These are phyloP conservation scores for Arabidopsis arenosa DNA, from an alignment of 345 rosid genomes.

Conservation along the genomic window DNA sequence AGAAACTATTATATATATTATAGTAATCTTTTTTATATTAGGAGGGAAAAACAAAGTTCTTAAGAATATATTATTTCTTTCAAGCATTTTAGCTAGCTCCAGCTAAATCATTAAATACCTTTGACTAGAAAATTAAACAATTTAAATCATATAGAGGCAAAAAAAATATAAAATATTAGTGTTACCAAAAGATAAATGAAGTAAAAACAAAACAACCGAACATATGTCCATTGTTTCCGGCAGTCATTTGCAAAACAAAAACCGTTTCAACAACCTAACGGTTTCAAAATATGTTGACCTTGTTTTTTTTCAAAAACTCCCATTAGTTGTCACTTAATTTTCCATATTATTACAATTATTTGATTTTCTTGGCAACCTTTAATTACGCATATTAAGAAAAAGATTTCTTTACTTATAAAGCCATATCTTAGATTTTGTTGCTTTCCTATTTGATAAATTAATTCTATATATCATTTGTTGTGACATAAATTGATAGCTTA, in stretches of 20 bases:
- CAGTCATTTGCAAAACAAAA: constrained; percentile 38
- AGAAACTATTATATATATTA: background rate
- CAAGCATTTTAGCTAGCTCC: background rate
- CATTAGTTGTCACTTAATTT: background rate
- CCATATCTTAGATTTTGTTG: constrained; percentile 6
- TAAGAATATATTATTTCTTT: background rate
- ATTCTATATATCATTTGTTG: background rate
- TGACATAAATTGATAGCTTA: constrained; percentile 26
- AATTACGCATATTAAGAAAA: background rate
- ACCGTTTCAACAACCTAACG: constrained; percentile 28
- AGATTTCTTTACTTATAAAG: background rate
- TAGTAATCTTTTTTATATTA: constrained; percentile 17
- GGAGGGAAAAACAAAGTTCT: background rate
- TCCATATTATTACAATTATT: no score
- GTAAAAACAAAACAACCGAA: constrained; percentile 17
- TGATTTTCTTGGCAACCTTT: constrained; percentile 31
- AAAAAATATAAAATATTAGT: background rate
- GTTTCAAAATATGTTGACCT: constrained; percentile 20
- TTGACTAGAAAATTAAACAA: background rate
- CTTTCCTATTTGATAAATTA: background rate
- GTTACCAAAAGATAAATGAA: background rate
- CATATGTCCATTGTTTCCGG: background rate
- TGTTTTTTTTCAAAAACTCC: background rate
- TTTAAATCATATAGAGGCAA: background rate
- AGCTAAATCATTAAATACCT: background rate